These are phyloP conservation scores for Trebouxia gelatinosa DNA, from an alignment of 163 green algal genomes.

Conservation along the genomic window DNA sequence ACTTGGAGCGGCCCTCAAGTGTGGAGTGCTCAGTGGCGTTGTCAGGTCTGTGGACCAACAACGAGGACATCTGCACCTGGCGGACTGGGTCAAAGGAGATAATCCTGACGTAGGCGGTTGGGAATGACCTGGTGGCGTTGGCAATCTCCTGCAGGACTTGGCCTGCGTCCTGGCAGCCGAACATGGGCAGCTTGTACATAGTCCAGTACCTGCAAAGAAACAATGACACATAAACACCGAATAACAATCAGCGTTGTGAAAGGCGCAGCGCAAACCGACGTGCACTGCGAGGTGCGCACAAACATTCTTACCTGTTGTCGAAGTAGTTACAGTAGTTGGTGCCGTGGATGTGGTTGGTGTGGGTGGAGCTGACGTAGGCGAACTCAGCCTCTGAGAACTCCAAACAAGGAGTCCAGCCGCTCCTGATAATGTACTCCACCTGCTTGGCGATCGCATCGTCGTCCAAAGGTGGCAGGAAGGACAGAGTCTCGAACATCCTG, in stretches of 20 bases:
- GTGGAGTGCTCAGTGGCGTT: slow-evolving; percentile 60
- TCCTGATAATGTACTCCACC: slow-evolving; percentile 93
- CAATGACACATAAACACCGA: no score
- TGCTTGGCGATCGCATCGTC: slow-evolving; percentile 86
- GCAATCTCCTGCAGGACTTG: slow-evolving; percentile 80
- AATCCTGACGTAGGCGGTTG: slow-evolving; percentile 88
- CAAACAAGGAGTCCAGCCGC: slow-evolving; percentile 79
- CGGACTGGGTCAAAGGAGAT: slow-evolving; percentile 68
- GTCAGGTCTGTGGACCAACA: slow-evolving; percentile 88
- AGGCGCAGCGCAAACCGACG: no score
- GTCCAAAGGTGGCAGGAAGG: slow-evolving; percentile 93
- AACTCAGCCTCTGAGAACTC: slow-evolving; percentile 85
- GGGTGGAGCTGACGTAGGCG: slow-evolving; percentile 70
- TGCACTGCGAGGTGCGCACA: no score
- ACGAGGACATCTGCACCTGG: slow-evolving; percentile 78
- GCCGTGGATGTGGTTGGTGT: slow-evolving; percentile 52
- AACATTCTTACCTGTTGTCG: slow-evolving; percentile 81
- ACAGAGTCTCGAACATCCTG: slow-evolving; percentile 98
- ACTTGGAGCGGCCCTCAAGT: no score
- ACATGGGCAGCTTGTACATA: slow-evolving; percentile 96
- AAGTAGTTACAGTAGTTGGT: slow-evolving; percentile 69
- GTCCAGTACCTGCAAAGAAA: slow-evolving; percentile 41
- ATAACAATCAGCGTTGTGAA: no score
- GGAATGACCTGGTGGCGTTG: slow-evolving; percentile 75
- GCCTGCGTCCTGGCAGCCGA: slow-evolving; percentile 89